A percentile compares a stretch with the other conserved stretches of the same genome.
phyloP scores from a whole-genome alignment of 768 basidiomycete genomes.

The Russula emetica region DNA sequence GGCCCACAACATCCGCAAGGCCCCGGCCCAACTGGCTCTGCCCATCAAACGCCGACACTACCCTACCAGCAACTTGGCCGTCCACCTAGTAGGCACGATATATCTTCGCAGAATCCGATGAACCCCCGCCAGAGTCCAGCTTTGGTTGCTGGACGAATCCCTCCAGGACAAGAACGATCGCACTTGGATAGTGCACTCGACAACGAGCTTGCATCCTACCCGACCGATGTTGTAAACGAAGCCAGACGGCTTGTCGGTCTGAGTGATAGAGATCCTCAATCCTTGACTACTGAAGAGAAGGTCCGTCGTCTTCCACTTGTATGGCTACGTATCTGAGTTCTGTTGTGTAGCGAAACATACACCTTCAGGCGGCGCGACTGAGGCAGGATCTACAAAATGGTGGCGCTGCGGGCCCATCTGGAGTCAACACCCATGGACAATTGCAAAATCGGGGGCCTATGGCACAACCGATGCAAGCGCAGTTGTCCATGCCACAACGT shows the following conservation, averaged over 20 bases:
- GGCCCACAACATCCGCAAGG: slow-evolving; percentile 39
- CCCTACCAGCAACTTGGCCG: slow-evolving; percentile 45
- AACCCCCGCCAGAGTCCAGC: slow-evolving; percentile 57
- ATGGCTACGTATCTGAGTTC: slow-evolving; percentile 17
- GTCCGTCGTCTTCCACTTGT: slow-evolving; percentile 35
- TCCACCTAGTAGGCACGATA: slow-evolving; percentile 57
- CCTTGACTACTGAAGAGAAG: slow-evolving; percentile 55
- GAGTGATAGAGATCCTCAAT: slow-evolving; percentile 43
- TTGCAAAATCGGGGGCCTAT: slow-evolving; percentile 34
- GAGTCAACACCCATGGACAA: slow-evolving; percentile 33
- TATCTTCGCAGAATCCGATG: slow-evolving; percentile 36
- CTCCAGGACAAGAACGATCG: slow-evolving; percentile 34
- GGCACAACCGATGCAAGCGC: slow-evolving; percentile 30
- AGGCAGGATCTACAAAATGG: slow-evolving; percentile 34
- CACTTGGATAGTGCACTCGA: slow-evolving; percentile 35
- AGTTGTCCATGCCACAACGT: slow-evolving; percentile 40
- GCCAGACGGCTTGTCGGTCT: slow-evolving; percentile 45
- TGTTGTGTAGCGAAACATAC: slow-evolving; percentile 37
- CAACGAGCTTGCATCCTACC: slow-evolving; percentile 43
- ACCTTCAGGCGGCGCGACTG: slow-evolving; percentile 27
- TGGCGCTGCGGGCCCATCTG: slow-evolving; percentile 43
- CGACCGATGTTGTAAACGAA: slow-evolving; percentile 33
- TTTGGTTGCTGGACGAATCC: slow-evolving; percentile 44
- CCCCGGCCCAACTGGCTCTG: slow-evolving; percentile 37
- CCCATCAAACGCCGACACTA: slow-evolving; percentile 40